These are phyloP conservation scores for Suhomyces taliae DNA, from an alignment of 1,139 yeast genomes.

Conservation along the genomic window DNA sequence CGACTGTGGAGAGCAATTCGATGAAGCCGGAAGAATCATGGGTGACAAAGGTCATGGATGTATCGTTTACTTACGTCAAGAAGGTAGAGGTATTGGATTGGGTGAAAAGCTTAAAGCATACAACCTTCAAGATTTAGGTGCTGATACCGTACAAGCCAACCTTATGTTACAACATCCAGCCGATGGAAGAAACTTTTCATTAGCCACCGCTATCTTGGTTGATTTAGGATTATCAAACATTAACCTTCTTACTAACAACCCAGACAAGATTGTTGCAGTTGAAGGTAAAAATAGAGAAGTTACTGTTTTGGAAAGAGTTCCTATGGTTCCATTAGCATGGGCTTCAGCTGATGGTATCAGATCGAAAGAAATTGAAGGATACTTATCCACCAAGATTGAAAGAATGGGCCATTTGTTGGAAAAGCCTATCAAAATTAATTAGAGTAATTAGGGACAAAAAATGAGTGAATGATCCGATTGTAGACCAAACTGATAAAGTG, in stretches of 20 bases:
- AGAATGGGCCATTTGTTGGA: slow-evolving; percentile 93
- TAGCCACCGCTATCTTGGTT: slow-evolving; percentile 88
- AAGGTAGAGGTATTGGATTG: slow-evolving; percentile 96
- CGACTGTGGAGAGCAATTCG: slow-evolving; percentile 98
- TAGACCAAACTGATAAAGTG: too few species aligned
- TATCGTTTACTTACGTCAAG: slow-evolving; percentile 93
- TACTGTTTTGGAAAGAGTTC: slow-evolving; percentile 79
- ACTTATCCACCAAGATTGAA: slow-evolving; percentile 88
- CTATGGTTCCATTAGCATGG: slow-evolving; percentile 98
- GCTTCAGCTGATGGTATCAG: slow-evolving; percentile 61
- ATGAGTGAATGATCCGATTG: background rate
- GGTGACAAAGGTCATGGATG: slow-evolving; percentile 87
- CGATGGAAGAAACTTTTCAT: slow-evolving; percentile 86
- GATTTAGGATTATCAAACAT: slow-evolving; percentile 79
- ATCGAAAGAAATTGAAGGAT: slow-evolving; percentile 86
- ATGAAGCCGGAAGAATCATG: slow-evolving; percentile 94
- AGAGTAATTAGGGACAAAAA: background rate
- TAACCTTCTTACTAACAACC: slow-evolving; percentile 86
- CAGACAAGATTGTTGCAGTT: slow-evolving; percentile 93
- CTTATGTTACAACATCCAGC: slow-evolving; percentile 93
- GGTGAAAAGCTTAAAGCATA: slow-evolving; percentile 97
- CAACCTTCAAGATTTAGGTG: slow-evolving; percentile 95
- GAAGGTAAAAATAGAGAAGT: slow-evolving; percentile 76
- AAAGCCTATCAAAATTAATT: slow-evolving; percentile 46
- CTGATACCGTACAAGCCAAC: slow-evolving; percentile 97